These are phyloP conservation scores for Halenospora varia DNA, from an alignment of 495 filamentous ascomycete species.

Conservation along the genomic window DNA sequence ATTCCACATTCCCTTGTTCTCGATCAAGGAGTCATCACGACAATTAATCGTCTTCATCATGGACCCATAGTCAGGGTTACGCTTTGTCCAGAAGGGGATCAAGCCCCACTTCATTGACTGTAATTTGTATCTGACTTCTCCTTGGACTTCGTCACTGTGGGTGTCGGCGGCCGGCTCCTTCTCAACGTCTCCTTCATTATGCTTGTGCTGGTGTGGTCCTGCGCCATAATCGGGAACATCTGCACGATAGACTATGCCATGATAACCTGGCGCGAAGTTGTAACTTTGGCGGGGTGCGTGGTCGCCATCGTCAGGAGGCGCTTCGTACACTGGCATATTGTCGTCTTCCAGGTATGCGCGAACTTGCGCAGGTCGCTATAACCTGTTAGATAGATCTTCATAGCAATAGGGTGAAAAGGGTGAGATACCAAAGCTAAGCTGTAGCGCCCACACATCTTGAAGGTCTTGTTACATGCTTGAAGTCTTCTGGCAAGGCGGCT, in stretches of 20 bases:
- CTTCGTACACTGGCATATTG: conserved; percentile 73
- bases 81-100: conserved; percentile 88
- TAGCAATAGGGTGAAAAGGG: background rate
- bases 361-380: conserved; percentile 60
- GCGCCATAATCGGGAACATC: conserved; percentile 55
- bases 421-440: conserved; percentile 68
- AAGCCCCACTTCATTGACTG: conserved; percentile 93
- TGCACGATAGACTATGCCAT: conserved; percentile 84
- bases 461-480: conserved; percentile 10
- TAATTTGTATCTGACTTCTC: conserved; percentile 66
- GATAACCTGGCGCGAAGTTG: conserved; percentile 87
- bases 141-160: conserved; percentile 15
- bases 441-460: conserved; percentile 80
- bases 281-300: conserved; percentile 70
- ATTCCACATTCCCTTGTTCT: conserved; percentile 82
- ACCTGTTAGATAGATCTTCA: background rate
- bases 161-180: conserved; percentile 5
- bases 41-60: conserved; percentile 91
- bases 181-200: conserved; percentile 14
- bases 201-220: conserved; percentile 21
- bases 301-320: conserved; percentile 57
- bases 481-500: too few species aligned
- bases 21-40: conserved; percentile 79
- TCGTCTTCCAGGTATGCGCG: conserved; percentile 66
- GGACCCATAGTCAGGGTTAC: conserved; percentile 68